Percentiles rank a stretch among this genome's conserved stretches.
phyloP scores from a whole-genome alignment of 2,329 filamentous ascomycete genomes.

The Colletotrichum somersetense region DNA sequence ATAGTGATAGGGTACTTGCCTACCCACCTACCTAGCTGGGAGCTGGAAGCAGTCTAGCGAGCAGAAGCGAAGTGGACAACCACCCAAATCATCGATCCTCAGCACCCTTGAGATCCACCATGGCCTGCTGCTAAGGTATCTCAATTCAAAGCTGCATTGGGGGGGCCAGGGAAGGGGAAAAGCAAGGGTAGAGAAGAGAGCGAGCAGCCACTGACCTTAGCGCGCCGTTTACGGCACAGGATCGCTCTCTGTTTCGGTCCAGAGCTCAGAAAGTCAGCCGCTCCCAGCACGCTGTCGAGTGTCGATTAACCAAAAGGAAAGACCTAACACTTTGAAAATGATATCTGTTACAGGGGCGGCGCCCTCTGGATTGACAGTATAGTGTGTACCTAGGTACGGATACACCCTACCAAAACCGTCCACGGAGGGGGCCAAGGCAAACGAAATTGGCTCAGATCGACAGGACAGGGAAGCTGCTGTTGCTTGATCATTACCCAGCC shows the following conservation, averaged over 20 bases:
- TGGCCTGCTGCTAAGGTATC: background rate
- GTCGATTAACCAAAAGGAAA: background rate
- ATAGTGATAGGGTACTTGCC: background rate
- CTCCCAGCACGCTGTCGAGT: background rate
- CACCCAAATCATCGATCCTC: conserved; percentile 29
- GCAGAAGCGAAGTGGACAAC: conserved; percentile 16
- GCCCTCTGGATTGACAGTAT: background rate
- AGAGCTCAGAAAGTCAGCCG: conserved; percentile 1
- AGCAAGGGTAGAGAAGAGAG: conserved; percentile 6
- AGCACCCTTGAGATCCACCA: conserved; percentile 30
- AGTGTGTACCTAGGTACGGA: too few relatives aligned
- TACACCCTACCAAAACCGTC: background rate
- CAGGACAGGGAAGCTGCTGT: conserved; percentile 34
- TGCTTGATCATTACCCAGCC: conserved; percentile 37
- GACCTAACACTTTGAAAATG: conserved; percentile 11
- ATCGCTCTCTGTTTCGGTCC: conserved; percentile 33
- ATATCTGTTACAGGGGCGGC: conserved; percentile 25
- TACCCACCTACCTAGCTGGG: conserved; percentile 17
- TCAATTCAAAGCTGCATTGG: conserved; percentile 3
- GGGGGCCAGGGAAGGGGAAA: conserved; percentile 16
- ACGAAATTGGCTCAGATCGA: conserved; percentile 40
- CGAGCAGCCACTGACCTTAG: conserved; percentile 28
- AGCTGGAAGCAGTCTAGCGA: conserved; percentile 22
- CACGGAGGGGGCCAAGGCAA: conserved; percentile 18
- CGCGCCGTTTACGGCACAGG: conserved; percentile 33